Evolutionary conservation across 768 basidiomycete species (phyloP), one percentile per base, ranked within the genome.

Genomic region (Lepiota brunneoincarnata): DNA sequence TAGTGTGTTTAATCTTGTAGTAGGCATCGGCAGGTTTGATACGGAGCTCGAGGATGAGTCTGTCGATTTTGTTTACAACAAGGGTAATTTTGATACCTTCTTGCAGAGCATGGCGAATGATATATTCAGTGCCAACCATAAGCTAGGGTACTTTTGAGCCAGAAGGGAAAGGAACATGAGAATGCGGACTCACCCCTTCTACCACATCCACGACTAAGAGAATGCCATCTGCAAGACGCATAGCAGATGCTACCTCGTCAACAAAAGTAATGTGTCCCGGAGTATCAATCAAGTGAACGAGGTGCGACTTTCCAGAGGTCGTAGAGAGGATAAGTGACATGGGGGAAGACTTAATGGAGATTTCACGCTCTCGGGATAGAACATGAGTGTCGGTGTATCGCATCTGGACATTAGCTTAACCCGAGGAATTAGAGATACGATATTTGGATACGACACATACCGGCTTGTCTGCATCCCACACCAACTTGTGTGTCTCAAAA

Each of bases 1-100:
- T 96, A 2, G 95, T 98, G 67, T 98, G 96, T 69, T 93, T 96
- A 60, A 99, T 93, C 78, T 99, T 99, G 75, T 95, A 98, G 75
- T 92, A 99, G 0, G 97, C 97, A 63, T 99, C 97, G 38, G 86
- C 75, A 51, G 97, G 97, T 64, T 95, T 95, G 65, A 99, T 86
- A 42, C 97, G 86, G 54, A 99, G 77, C 72, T 99, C 97, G 51
- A 99, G 83, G 58, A 98, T 98, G 47, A 99, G 82, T 51, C 97
- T 82, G 72, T 99, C 97, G 64, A 99, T 87, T 78, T 99, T 99
- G 78, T 99, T 99, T 59, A 99, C 82, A 31, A 99, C 86, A 42
- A 99, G 82, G 6, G 90, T 93, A 58, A 94, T 88, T 77, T 91
- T 89, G 64, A 94, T 75, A 51, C 83, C 81, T 72, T 98, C 93